Evolutionary conservation across 2,329 filamentous ascomycete genomes (phyloP).

Genomic region (Aspergillus fischeri): DNA sequence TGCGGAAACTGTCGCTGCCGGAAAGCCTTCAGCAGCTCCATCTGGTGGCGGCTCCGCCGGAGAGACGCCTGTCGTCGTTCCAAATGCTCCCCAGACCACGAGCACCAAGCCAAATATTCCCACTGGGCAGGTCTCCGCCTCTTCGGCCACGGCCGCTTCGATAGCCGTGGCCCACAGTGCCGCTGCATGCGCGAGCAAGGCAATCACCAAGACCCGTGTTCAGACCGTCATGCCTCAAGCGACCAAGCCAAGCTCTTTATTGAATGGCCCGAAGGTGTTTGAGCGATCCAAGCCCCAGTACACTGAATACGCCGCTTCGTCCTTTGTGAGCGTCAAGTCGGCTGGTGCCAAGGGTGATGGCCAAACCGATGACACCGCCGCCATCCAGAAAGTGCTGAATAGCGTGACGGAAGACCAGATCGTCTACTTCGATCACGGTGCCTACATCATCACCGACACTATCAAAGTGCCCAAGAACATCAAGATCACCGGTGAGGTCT

Average conservation of each 20-base stretch:
- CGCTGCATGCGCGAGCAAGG: constrained; percentile 25
- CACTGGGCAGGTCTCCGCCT: not conserved
- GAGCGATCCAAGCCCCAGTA: constrained; percentile 90
- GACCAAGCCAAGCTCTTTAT: constrained; percentile 63
- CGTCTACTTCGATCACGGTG: constrained; percentile 62
- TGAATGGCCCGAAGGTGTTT: constrained; percentile 63
- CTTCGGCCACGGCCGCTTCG: constrained; percentile 7
- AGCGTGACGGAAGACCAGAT: constrained; percentile 57
- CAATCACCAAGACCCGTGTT: constrained; percentile 41
- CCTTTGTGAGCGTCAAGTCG: constrained; percentile 79
- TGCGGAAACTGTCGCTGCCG: not conserved
- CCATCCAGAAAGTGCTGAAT: constrained; percentile 75
- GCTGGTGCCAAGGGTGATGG: constrained; percentile 86
- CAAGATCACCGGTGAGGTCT: constrained; percentile 86
- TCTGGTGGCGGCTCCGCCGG: not conserved
- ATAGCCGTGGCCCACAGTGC: constrained; percentile 5
- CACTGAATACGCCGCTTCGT: constrained; percentile 58
- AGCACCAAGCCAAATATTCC: not conserved
- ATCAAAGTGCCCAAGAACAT: constrained; percentile 66
- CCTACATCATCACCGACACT: constrained; percentile 59
- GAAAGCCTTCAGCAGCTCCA: not conserved
- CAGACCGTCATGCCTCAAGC: constrained; percentile 57
- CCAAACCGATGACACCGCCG: constrained; percentile 76
- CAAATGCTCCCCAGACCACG: not conserved
- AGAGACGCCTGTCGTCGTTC: not conserved